Evolutionary conservation across 2,329 filamentous ascomycete genomes (phyloP), one percentile per base, ranked within the genome.

Genomic region (Cryphonectria radicalis): DNA sequence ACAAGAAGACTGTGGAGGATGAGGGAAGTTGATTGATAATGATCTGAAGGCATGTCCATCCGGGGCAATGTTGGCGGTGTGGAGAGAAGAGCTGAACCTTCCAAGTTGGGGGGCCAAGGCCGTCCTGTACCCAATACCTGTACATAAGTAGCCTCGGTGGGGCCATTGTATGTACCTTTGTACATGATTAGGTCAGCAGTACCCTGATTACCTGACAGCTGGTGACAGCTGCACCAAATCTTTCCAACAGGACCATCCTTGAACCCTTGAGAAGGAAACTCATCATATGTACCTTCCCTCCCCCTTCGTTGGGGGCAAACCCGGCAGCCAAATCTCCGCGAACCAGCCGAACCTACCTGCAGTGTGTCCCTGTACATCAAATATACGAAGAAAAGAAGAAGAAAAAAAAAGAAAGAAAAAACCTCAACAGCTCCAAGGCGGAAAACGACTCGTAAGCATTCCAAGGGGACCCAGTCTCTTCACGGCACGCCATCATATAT

Each of bases 291-390:
- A 28, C 63, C 8, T 14, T 37, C n/a, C n/a, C n/a, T n/a, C n/a
- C 35, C 32, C 65, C 14, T 42, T 67, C 57, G 17, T 10, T 50
- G 46, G 46, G 46, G 1, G 32, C 67, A 43, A 43, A n/a, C 28
- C 28, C 65, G 32, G 11, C 65, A n/a, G 32, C 35, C 65, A 57
- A 66, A 59, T 55, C 37, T 66, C 50, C 50, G 50, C 22, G 46
- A 59, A 59, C 50, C 35, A 59, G 37, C 22, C 42, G 28, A 63
- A 50, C 59, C 13, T 32, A 67, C 70, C 63, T 10, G 53, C 73
- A 28, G 43, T 62, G 63, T 65, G 59, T 25, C 66, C 57, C 42
- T 46, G 35, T 55, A n/a, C 25, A 8, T 43, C 63, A 25, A 40
- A 14, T 53, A n/a, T n/a, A 17, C 7, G 37, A 63, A 43, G 11